Conservation (phyloP, 2,329 filamentous ascomycete genomes). For the Microsporum ferrugineum region DNA sequence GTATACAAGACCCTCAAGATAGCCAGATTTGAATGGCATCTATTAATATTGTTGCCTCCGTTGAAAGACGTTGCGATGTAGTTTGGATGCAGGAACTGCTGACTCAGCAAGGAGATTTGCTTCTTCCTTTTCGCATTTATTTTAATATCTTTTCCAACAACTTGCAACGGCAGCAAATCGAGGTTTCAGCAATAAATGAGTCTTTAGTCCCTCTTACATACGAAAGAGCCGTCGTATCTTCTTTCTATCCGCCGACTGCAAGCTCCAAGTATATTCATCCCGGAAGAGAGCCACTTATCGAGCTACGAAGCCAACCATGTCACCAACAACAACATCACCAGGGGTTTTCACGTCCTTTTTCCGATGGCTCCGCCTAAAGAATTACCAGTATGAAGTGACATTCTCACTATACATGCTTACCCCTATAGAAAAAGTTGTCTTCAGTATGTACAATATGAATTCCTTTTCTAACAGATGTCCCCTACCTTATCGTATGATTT, state of each 20-base stretch:
- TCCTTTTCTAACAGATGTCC: slow-evolving; percentile 3
- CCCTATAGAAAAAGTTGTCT: slow-evolving; percentile 88
- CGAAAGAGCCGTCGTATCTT: neutral
- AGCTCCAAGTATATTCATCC: neutral
- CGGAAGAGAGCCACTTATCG: neutral
- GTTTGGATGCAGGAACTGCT: neutral
- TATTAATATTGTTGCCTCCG: no score
- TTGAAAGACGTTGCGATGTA: no score
- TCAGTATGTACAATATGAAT: slow-evolving; percentile 55
- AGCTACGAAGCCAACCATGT: neutral
- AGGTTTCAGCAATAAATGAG: neutral
- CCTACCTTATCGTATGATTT: neutral
- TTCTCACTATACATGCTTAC: slow-evolving; percentile 97
- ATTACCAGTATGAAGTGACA: slow-evolving; percentile 97
- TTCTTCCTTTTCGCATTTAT: neutral
- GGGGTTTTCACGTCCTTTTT: slow-evolving; percentile 45
- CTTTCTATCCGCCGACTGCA: neutral
- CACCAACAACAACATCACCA: slow-evolving; percentile 20
- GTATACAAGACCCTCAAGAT: no score
- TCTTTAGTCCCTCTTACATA: neutral
- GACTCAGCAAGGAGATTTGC: neutral
- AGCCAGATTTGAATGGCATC: no score
- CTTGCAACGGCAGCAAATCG: neutral
- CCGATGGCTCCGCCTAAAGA: slow-evolving; percentile 84
- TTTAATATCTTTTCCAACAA: neutral